Conservation (phyloP, 2,329 filamentous ascomycete species). For the Arthrinium phaeospermum region DNA sequence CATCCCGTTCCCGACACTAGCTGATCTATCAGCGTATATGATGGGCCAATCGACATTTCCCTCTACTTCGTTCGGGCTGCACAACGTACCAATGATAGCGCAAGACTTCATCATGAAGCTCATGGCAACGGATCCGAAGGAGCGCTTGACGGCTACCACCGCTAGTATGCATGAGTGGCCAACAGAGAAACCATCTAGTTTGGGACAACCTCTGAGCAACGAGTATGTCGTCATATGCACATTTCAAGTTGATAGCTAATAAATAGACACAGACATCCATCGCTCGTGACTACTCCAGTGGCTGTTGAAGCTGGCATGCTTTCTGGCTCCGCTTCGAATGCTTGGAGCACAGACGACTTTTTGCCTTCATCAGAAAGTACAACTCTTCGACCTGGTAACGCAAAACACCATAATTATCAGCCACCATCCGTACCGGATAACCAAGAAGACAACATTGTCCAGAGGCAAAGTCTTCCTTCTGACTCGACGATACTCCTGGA, state of each 20-base stretch:
- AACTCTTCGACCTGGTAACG: not conserved
- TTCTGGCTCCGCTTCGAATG: not conserved
- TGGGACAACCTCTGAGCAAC: not conserved
- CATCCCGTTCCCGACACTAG: not conserved
- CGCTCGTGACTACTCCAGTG: no score
- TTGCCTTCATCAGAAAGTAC: no score
- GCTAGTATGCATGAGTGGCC: conserved; percentile 4
- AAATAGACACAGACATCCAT: no score
- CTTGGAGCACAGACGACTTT: not conserved
- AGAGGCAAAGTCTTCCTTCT: not conserved
- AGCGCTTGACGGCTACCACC: not conserved
- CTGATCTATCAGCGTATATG: not conserved
- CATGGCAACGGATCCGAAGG: not conserved
- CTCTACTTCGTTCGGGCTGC: not conserved
- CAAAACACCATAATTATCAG: not conserved
- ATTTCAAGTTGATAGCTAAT: no score
- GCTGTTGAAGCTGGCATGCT: not conserved
- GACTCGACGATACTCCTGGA: not conserved
- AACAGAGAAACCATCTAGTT: not conserved
- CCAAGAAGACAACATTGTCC: not conserved
- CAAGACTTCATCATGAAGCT: not conserved
- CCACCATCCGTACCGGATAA: not conserved
- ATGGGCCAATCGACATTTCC: not conserved
- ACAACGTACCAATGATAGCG: not conserved
- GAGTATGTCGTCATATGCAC: not conserved